Base-by-base conservation (phyloP, 768 basidiomycete genomes). In the Kwoniella heveanensis region DNA sequence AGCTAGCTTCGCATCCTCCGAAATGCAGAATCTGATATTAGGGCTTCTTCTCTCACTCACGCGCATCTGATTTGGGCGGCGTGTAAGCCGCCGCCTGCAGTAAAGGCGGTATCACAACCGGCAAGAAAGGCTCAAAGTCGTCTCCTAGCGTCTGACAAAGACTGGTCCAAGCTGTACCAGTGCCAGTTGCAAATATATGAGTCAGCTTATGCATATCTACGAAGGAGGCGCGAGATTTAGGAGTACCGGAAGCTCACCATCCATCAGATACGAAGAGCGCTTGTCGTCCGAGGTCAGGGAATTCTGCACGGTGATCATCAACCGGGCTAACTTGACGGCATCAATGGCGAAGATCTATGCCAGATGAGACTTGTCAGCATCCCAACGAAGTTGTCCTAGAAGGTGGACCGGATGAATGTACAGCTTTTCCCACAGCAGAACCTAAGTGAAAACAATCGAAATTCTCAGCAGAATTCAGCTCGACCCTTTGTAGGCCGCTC, bases 41-140 rank as follows among this genome's bases (percentile, higher is more conserved):
- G n/a, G n/a, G n/a, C 27, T 47, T 22, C 27, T 24, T n/a, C 55
- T 17, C 32, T 7, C 30, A 62, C 65, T 44, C 50, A 66, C 65
- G 37, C 10, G 26, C 22, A 32, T 56, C 48, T n/a, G 47, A 32
- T 46, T 61, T 59, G 2, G 49, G 27, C 3, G 70, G 67, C 32
- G 91, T 91, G n/a, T 87, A 86, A 29, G 87, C 84, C 2, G 92
- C 92, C 0, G 88, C 86, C 5, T 85, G 83, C 24, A 93, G 82
- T 12, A 94, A 79, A 0, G 86, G 84, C 0, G 91, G 90, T 86
- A 94, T 91, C 1, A 93, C 91, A 17, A 89, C 84, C 0, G 88
- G 87, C 1, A 94, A 84, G 77, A 90, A 94, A 0, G 90, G 90
- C 73, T 90, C 90, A 64, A 94, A 95, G 72, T 92, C 89, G 12